Base-by-base conservation (phyloP, 163 green algal genomes). In the Scenedesmus sp. region DNA sequence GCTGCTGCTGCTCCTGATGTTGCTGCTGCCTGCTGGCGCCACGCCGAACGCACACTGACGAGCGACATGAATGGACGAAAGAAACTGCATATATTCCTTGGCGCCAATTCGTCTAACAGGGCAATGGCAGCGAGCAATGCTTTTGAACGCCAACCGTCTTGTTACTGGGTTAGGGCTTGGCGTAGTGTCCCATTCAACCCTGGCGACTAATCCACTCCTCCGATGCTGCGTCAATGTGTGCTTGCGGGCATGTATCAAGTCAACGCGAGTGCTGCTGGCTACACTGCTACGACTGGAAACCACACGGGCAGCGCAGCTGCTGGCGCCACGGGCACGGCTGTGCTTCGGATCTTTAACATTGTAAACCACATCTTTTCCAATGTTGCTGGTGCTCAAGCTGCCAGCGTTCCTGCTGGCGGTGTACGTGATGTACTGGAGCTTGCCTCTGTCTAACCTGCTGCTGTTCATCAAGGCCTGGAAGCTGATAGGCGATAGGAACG, bases 401-500 rank as follows among this genome's bases (percentile, higher is more conserved):
- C 96, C 96, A 56, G 88, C 94, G 1, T 98, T 98, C 79, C 23
- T 95, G 13, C 86, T 94, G 23, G 93, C 91, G 0, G 89, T 97
- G 16, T 95, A 96, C 23, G 64, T 96, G 12, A 94, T 98, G 46
- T 98, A 96, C 89, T 98, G 96, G 97, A 97, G 94, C 66, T 74
- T 97, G 12, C 93, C 94, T 0, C 88, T 97, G 2, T 84, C 92
- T 15, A 91, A 89, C 0, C 62, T 97, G 7, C 84, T 92, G 15
- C 88, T 94, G 34, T 94, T 94, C 56, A 92, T 98, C 20, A 94
- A 94, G 23, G 95, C 94, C 73, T 91, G 94, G 85, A 95, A 96
- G 77, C 77, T 96, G 2, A 88, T 64, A 4, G 94, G 93, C 5
- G 86, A 91, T 7, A 92, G 96, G 3, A 97, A 97, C 83, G 96